Evolutionary conservation across 2,329 filamentous ascomycete species (phyloP).

Genomic region (Septoria linicola): DNA sequence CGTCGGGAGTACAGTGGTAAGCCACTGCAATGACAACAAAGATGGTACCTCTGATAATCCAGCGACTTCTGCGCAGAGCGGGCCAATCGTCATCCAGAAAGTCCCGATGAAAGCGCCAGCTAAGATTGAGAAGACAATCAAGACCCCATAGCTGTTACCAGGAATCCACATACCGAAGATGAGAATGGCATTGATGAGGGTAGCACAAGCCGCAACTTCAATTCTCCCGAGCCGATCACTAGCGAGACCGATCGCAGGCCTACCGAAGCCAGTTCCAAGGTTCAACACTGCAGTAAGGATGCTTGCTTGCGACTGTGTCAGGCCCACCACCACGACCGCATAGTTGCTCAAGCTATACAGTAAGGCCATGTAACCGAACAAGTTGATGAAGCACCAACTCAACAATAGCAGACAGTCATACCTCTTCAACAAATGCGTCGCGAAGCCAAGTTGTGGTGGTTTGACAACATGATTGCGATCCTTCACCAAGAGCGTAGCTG

Average conservation of each 20-base stretch:
- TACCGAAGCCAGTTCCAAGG: conserved; percentile 49
- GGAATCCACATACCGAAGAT: conserved; percentile 51
- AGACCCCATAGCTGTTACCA: conserved; percentile 43
- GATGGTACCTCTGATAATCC: conserved; percentile 44
- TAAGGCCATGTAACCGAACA: conserved; percentile 52
- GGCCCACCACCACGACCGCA: conserved; percentile 42
- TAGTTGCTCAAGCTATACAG: conserved; percentile 51
- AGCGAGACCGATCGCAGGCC: conserved; percentile 48
- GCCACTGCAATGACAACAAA: conserved; percentile 42
- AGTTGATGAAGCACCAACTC: conserved; percentile 46
- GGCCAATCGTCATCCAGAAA: conserved; percentile 50
- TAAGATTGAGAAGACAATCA: conserved; percentile 47
- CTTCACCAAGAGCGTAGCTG: conserved; percentile 36
- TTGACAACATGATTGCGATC: conserved; percentile 39
- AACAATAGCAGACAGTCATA: conserved; percentile 42
- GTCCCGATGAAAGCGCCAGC: conserved; percentile 49
- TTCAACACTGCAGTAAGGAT: conserved; percentile 48
- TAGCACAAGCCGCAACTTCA: conserved; percentile 43
- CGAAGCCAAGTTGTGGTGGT: conserved; percentile 39
- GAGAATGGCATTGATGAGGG: conserved; percentile 42
- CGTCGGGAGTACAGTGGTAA: conserved; percentile 40
- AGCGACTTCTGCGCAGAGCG: conserved; percentile 44
- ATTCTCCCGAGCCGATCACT: conserved; percentile 49
- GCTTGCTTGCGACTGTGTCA: conserved; percentile 43
- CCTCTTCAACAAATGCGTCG: conserved; percentile 39